Evolutionary conservation across 768 basidiomycete genomes (phyloP), one percentile per base, ranked within the genome.

Genomic region (Daedaleopsis nitida): DNA sequence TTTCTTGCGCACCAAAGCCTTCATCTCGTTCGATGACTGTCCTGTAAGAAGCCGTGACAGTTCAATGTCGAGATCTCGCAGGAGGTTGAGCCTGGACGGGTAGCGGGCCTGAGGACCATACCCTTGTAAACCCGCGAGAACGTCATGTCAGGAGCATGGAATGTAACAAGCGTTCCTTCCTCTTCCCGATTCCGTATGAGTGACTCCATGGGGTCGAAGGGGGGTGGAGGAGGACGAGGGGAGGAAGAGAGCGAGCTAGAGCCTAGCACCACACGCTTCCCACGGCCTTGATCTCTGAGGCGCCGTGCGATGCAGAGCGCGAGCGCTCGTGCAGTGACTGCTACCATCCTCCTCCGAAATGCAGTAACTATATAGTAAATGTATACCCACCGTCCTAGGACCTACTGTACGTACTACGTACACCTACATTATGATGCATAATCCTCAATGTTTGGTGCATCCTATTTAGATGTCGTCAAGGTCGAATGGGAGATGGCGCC

Each of bases 1-100:
- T 72, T 92, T 93, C 62, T 74, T 80, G 48, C 84, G 78, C 27
- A 89, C 85, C 5, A 83, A 80, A 32, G 77, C 71, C 66, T 82
- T 84, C 63, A 85, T 78, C 54, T 85, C 83, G 1, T 78, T 75
- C 34, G 92, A 78, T 19, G 87, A 85, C 19, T 78, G 73, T 65
- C 91, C 91, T 92, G 67, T 57, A 27, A 24, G 10, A 19, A 7
- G 1, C 19, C 21, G 6, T 5, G 27, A 27, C 27, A 39, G 12
- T 51, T 27, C 21, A 39, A 34, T 35, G 37, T 11, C 23, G 19
- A 32, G 44, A 21, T 27, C 23, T 45, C 47, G 39, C 48, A 47
- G 4, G 3, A n/a, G 16, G 7, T 6, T 5, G 54, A 50, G n/a
- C 10, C 51, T 52, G 12, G 45, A 16, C 3, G 3, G 27, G 21